Evolutionary conservation across 768 basidiomycete species (phyloP).

Genomic region (Candolleomyces aberdarensis): DNA sequence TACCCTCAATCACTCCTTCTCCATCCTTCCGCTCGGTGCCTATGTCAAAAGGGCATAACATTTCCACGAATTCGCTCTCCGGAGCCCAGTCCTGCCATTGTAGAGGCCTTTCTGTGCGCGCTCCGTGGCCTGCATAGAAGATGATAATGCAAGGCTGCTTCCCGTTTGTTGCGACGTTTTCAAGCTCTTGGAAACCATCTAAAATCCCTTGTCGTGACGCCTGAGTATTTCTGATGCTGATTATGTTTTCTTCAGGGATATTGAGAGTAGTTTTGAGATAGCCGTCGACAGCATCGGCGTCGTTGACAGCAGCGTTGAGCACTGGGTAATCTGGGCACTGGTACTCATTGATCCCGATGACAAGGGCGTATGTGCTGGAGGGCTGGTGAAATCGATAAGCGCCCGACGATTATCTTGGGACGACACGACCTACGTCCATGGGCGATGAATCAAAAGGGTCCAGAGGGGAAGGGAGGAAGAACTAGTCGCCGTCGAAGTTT

Average conservation of each 20-base stretch:
- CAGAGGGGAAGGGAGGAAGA: too few species aligned
- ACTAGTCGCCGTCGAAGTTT: too few species aligned
- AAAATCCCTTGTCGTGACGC: constrained; percentile 38
- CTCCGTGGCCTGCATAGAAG: constrained; percentile 47
- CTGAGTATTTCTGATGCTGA: constrained; percentile 30
- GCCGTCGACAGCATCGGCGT: constrained; percentile 34
- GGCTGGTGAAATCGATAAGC: neutral
- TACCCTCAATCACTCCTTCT: constrained; percentile 23
- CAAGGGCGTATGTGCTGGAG: constrained; percentile 32
- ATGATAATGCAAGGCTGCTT: constrained; percentile 33
- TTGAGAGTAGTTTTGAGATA: constrained; percentile 27
- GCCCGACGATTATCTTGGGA: neutral
- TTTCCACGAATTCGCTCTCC: constrained; percentile 27
- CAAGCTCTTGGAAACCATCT: constrained; percentile 23
- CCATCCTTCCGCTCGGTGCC: constrained; percentile 5
- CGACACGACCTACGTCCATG: neutral
- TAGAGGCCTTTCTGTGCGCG: constrained; percentile 26
- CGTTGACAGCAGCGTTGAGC: constrained; percentile 35
- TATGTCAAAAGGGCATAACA: constrained; percentile 33
- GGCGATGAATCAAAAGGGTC: neutral
- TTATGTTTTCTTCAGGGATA: constrained; percentile 31
- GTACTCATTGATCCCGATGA: constrained; percentile 44
- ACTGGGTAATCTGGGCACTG: constrained; percentile 14
- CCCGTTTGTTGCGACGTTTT: constrained; percentile 15
- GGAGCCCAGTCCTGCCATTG: constrained; percentile 26